Evolutionary conservation across 768 basidiomycete genomes (phyloP).

Genomic region (Favolaschia claudopus): DNA sequence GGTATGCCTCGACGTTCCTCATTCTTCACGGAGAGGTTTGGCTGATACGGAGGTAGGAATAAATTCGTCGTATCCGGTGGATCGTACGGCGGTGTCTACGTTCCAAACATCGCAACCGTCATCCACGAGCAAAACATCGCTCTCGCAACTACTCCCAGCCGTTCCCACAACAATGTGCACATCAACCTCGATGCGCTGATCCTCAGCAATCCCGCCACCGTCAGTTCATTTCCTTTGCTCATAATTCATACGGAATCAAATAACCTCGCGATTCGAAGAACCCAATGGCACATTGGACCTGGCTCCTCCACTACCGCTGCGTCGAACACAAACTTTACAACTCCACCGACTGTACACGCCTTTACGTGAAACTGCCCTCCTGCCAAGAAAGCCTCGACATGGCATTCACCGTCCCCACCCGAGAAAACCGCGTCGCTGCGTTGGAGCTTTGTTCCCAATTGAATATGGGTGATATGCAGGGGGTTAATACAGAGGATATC

Average conservation of each 20-base stretch:
- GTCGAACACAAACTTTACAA: conserved; percentile 34
- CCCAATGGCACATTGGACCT: conserved; percentile 33
- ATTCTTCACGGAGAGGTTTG: background rate
- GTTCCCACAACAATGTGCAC: too few species aligned
- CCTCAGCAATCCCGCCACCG: conserved; percentile 29
- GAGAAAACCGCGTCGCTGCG: conserved; percentile 13
- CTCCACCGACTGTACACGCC: conserved; percentile 31
- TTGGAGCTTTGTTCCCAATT: conserved; percentile 10
- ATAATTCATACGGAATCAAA: too few species aligned
- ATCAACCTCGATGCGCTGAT: conserved; percentile 38
- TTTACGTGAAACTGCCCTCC: conserved; percentile 27
- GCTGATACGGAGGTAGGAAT: background rate
- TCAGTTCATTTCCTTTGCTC: background rate
- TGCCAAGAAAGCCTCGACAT: conserved; percentile 32
- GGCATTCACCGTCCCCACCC: conserved; percentile 15
- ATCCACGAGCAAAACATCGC: conserved; percentile 38
- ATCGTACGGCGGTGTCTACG: conserved; percentile 39
- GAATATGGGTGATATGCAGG: conserved; percentile 3
- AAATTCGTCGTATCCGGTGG: conserved; percentile 33
- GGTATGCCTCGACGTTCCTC: background rate
- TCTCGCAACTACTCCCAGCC: conserved; percentile 22
- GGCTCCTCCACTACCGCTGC: conserved; percentile 40
- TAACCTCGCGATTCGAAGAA: too few species aligned
- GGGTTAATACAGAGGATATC: conserved; percentile 19
- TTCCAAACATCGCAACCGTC: conserved; percentile 39